Conservation (phyloP, 768 basidiomycete genomes). For the Multifurca ochricompacta region DNA sequence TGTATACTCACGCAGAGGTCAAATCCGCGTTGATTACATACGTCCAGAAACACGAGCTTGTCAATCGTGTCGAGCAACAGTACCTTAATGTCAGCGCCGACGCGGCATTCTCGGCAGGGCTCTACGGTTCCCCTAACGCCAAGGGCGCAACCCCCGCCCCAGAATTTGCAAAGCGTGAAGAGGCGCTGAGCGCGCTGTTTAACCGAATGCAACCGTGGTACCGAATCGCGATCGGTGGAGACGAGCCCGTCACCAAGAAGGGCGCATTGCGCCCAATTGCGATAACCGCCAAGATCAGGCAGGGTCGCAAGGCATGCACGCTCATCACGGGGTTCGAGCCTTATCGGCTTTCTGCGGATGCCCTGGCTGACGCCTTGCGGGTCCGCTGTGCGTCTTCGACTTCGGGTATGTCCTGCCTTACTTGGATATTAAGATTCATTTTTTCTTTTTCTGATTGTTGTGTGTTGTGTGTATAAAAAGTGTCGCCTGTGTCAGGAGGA, state of each 20-base stretch:
- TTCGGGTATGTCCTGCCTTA: conserved; percentile 42
- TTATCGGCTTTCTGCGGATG: conserved; percentile 59
- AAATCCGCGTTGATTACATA: conserved; percentile 54
- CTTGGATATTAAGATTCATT: not conserved
- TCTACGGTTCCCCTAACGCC: conserved; percentile 27
- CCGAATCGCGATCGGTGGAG: conserved; percentile 47
- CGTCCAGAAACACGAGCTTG: conserved; percentile 48
- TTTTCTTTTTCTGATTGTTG: not conserved
- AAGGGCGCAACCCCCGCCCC: conserved; percentile 13
- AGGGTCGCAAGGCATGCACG: conserved; percentile 71
- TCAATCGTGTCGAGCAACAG: conserved; percentile 58
- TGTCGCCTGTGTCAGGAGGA: conserved; percentile 50
- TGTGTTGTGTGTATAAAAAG: conserved; percentile 34
- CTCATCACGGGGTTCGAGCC: conserved; percentile 75
- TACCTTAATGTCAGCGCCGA: conserved; percentile 61
- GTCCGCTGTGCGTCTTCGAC: conserved; percentile 75
- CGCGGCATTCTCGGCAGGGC: conserved; percentile 25
- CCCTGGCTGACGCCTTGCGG: conserved; percentile 71
- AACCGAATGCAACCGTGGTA: conserved; percentile 76
- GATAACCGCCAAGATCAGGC: conserved; percentile 63
- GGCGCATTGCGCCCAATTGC: conserved; percentile 65
- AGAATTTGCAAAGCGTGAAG: conserved; percentile 63
- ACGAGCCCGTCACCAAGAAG: conserved; percentile 58
- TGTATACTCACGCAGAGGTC: conserved; percentile 54
- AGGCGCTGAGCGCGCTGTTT: conserved; percentile 44